Evolutionary conservation across 2,329 filamentous ascomycete species (phyloP).

Genomic region (Aspergillus awamori): DNA sequence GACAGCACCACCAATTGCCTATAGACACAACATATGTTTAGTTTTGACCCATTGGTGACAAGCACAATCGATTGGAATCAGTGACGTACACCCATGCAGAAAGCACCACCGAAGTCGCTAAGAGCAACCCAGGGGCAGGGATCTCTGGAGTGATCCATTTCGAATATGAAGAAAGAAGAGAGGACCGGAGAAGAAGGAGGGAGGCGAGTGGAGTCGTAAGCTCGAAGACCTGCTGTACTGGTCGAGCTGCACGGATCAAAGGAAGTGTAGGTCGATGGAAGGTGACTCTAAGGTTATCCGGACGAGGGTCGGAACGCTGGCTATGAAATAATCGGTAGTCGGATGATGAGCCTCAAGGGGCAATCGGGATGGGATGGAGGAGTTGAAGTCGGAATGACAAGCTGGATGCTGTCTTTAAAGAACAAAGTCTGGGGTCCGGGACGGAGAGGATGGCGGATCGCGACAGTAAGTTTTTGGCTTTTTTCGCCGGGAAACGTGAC

Average conservation of each 20-base stretch:
- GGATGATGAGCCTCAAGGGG: background rate
- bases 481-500: constrained; percentile 30
- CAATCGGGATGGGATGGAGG: background rate
- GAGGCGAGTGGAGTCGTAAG: constrained; percentile 2
- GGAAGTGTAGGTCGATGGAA: constrained; percentile 10
- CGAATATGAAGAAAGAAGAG: constrained; percentile 16
- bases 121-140: constrained; percentile 96
- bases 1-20: constrained; percentile 78
- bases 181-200: constrained; percentile 1
- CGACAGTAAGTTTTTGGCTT: constrained; percentile 26
- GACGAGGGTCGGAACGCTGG: background rate
- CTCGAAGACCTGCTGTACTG: constrained; percentile 15
- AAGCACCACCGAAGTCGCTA: constrained; percentile 96
- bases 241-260: constrained; percentile 14
- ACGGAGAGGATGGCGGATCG: constrained; percentile 20
- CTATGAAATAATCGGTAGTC: background rate
- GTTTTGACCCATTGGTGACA: constrained; percentile 15
- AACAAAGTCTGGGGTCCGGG: constrained; percentile 18
- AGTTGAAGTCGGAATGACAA: constrained; percentile 5
- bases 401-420: constrained; percentile 12
- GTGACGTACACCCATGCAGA: constrained; percentile 85
- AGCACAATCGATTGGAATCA: constrained; percentile 4
- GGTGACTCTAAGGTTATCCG: constrained; percentile 4
- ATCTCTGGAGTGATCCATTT: constrained; percentile 94
- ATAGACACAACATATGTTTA: constrained; percentile 26